Percentiles rank a stretch among this genome's conserved stretches.
These are phyloP conservation scores for Centella asiatica DNA, from an alignment of 129 eudicot species.

Conservation along the genomic window DNA sequence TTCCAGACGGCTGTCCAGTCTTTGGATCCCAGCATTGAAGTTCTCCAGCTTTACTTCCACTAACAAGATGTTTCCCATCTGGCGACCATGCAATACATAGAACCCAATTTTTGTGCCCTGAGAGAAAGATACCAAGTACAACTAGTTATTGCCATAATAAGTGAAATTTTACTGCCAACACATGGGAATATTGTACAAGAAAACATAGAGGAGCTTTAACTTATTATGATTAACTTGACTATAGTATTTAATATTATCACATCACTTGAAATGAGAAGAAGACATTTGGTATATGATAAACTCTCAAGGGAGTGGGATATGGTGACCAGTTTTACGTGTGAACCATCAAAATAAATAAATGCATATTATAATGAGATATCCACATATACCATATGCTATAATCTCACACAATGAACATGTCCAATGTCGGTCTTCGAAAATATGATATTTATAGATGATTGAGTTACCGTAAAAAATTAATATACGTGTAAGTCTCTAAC, in stretches of 20 bases:
- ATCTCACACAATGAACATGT: not conserved
- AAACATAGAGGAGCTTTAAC: no score
- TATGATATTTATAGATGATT: not conserved
- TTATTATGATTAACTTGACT: no score
- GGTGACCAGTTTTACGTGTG: not conserved
- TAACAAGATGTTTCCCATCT: slow-evolving; percentile 81
- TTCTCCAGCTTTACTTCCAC: slow-evolving; percentile 98
- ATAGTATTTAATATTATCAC: not conserved
- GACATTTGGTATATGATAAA: no score
- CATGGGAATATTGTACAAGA: no score
- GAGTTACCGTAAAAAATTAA: not conserved
- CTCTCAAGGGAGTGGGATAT: not conserved
- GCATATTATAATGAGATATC: not conserved
- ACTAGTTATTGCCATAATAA: no score
- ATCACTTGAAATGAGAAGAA: not conserved
- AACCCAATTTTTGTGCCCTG: slow-evolving; percentile 98
- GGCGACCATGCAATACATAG: slow-evolving; percentile 98
- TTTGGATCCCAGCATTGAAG: slow-evolving; percentile 82
- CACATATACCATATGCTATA: no score
- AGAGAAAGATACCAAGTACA: not conserved
- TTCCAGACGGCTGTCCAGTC: slow-evolving; percentile 74
- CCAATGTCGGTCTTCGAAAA: not conserved
- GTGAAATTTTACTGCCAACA: no score
- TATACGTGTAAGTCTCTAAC: slow-evolving; percentile 28
- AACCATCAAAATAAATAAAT: not conserved